A percentile compares a stretch with the other conserved stretches of the same genome.
Conservation (phyloP, 805 yeast genomes). For the Kazachstania psychrophila region DNA sequence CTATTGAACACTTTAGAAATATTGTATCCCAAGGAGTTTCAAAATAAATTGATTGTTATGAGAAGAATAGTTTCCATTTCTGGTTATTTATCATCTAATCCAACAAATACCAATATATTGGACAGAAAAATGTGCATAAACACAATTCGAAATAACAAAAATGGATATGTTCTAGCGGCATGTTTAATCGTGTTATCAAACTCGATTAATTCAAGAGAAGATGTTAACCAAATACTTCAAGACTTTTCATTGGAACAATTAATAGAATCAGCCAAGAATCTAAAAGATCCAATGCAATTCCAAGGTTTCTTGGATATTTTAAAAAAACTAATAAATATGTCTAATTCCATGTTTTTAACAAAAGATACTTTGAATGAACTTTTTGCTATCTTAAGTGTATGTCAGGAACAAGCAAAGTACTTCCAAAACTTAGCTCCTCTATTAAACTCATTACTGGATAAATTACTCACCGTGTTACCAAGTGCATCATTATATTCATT, state of each 20-base stretch:
- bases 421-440: slow-evolving; percentile 19
- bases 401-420: slow-evolving; percentile 22
- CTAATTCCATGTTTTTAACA: slow-evolving; percentile 16
- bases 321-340: slow-evolving; percentile 20
- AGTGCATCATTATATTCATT: slow-evolving; percentile 12
- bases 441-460: slow-evolving; percentile 18
- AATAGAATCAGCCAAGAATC: slow-evolving; percentile 6
- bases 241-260: slow-evolving; percentile 11
- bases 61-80: slow-evolving; percentile 21
- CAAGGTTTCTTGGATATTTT: slow-evolving; percentile 27
- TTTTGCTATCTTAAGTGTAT: slow-evolving; percentile 10
- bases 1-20: slow-evolving; percentile 13
- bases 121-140: slow-evolving; percentile 15
- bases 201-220: slow-evolving; percentile 17
- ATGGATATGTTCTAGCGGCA: slow-evolving; percentile 21
- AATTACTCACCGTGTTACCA: slow-evolving; percentile 24
- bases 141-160: slow-evolving; percentile 7
- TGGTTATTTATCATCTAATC: slow-evolving; percentile 25
- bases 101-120: slow-evolving; percentile 13
- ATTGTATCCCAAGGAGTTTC: slow-evolving; percentile 14
- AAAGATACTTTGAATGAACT: slow-evolving; percentile 10
- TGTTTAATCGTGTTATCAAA: slow-evolving; percentile 21
- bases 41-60: slow-evolving; percentile 25
- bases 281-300: slow-evolving; percentile 27
- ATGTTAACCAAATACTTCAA: slow-evolving; percentile 13